Percentiles rank a stretch among this genome's conserved stretches.
Evolutionary conservation across 2,329 filamentous ascomycete genomes (phyloP).

Genomic region (Leptographium galeiforme): DNA sequence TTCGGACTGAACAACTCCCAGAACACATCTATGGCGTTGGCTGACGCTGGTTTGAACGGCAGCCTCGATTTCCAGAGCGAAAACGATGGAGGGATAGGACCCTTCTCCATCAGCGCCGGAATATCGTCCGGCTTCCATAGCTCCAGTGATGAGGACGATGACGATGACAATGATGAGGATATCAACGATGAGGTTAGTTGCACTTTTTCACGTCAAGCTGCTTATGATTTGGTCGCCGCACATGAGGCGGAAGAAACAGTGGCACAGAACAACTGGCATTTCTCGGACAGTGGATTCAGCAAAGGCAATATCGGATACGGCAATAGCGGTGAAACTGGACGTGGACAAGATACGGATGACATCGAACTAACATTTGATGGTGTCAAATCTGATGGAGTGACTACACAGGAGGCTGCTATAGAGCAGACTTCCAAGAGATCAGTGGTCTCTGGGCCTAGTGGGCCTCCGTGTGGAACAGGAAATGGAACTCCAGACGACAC

Average conservation of each 20-base stretch:
- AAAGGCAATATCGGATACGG: constrained; percentile 17
- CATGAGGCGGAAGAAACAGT: too few species aligned
- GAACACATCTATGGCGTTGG: constrained; percentile 53
- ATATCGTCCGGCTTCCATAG: constrained; percentile 82
- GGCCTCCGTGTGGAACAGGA: background rate
- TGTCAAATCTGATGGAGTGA: constrained; percentile 44
- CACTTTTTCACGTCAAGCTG: constrained; percentile 2
- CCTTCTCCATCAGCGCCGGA: constrained; percentile 59
- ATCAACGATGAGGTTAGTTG: constrained; percentile 52
- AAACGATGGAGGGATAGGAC: constrained; percentile 48
- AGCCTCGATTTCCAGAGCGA: constrained; percentile 40
- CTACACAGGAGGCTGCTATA: background rate
- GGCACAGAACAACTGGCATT: background rate
- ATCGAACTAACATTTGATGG: constrained; percentile 64
- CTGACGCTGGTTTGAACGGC: constrained; percentile 69
- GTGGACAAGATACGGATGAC: constrained; percentile 49
- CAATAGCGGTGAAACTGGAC: constrained; percentile 75
- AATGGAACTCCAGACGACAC: too few species aligned
- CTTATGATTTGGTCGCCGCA: background rate
- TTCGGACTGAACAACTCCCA: constrained; percentile 22
- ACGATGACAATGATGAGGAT: constrained; percentile 72
- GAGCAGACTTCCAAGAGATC: background rate
- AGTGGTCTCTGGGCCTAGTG: background rate
- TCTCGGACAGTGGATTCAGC: background rate
- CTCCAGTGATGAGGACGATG: constrained; percentile 88